Evolutionary conservation across 495 filamentous ascomycete species (phyloP), one percentile per base, ranked within the genome.

Genomic region (Aspergillus nidulans): DNA sequence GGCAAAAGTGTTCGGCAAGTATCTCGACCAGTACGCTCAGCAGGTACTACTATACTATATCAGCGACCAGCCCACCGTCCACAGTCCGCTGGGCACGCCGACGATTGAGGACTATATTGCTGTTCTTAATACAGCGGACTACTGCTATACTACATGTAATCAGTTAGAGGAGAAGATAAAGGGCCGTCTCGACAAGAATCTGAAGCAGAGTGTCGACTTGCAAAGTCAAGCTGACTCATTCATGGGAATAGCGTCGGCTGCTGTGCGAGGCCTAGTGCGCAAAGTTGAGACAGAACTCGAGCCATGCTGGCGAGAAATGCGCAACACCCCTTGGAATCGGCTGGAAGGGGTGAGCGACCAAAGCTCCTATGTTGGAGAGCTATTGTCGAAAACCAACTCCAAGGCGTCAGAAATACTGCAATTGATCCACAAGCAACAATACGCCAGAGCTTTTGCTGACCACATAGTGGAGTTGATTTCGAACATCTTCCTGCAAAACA

Each of bases 111-210:
- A 95, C 54, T 76, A 88, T 19, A 80, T 96, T 9, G 75, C 92
- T 1, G 89, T 97, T 5, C 77, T 98, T 41, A 98, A 97, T 67
- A 97, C 94, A 1, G 95, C 94, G 0, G 94, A 98, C 63, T 98
- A 97, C 69, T 97, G 95, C 80, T 92, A 97, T 65, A 85, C 82
- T 20, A 97, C 92, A 15, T 92, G 90, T 58, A 88, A 82, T 52
- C 92, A 96, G 60, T 74, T 98, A 1, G 92, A 96, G 66, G 91
- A 96, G 58, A 96, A 92, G 70, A 92, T 98, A 72, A 95, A 90
- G 70, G 83, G 85, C 56, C 81, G 89, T 4, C 87, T 98, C 57
- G 94, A 97, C 62, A 79, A 81, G 49, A 85, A 88, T 1, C 74
- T 95, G 45, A 83, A 83, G 34, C 69, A 82, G 30, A 85, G 78